These are phyloP conservation scores for Ascochyta rabiei DNA, from an alignment of 2,329 filamentous ascomycete species.

Conservation along the genomic window DNA sequence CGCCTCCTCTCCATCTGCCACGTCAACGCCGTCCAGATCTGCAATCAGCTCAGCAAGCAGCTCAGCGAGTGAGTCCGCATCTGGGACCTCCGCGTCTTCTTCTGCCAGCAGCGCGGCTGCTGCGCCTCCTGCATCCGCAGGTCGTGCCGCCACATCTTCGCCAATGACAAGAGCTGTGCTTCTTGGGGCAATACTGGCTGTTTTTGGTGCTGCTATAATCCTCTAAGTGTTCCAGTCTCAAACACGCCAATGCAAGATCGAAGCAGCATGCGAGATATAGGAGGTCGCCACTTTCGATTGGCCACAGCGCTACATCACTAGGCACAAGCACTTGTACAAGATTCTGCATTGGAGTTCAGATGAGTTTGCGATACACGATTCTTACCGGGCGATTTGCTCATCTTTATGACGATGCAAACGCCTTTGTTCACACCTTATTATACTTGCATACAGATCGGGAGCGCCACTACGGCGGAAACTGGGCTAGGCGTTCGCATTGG, in stretches of 20 bases:
- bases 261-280: not conserved
- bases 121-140: conserved; percentile 23
- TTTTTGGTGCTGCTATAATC: conserved; percentile 21
- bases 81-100: conserved; percentile 1
- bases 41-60: not conserved
- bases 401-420: not conserved
- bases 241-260: not conserved
- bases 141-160: conserved; percentile 4
- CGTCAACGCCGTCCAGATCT: conserved; percentile 3
- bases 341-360: not conserved
- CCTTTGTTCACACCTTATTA: not conserved
- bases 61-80: not conserved
- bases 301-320: not conserved
- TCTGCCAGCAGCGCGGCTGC: conserved; percentile 8
- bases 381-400: not conserved
- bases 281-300: not conserved
- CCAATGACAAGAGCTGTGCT: conserved; percentile 7
- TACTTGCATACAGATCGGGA: not conserved
- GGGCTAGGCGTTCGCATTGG: not conserved
- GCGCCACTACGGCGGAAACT: not conserved
- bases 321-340: not conserved
- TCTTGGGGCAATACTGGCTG: conserved; percentile 8
- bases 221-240: conserved; percentile 7
- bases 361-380: conserved; percentile 3
- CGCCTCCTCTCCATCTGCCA: conserved; percentile 2